A percentile compares a stretch with the other conserved stretches of the same genome.
Evolutionary conservation across 352 stramenopile genomes (phyloP).

Genomic region (Globisporangium heterothallicum): DNA sequence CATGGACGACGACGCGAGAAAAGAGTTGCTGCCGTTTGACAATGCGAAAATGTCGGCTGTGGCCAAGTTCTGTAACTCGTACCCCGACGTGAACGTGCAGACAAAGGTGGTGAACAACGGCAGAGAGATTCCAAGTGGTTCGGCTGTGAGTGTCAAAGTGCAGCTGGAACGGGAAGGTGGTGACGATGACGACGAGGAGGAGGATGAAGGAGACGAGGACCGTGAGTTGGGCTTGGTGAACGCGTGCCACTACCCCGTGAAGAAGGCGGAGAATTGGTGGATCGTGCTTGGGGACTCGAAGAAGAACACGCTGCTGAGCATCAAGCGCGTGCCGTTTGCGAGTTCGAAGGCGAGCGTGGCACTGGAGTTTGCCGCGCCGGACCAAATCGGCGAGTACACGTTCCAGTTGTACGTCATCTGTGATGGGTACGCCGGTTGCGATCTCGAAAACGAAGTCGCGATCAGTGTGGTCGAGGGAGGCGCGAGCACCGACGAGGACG

Average conservation of each 20-base stretch:
- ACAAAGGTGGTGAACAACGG: constrained; percentile 88
- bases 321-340: constrained; percentile 96
- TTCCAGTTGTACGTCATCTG: constrained; percentile 99
- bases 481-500: constrained; percentile 37
- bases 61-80: constrained; percentile 99
- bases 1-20: constrained; percentile 91
- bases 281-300: constrained; percentile 95
- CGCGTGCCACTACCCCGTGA: constrained; percentile 64
- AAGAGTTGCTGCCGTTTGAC: constrained; percentile 86
- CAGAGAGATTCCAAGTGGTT: constrained; percentile 89
- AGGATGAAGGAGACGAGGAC: constrained; percentile 47
- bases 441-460: constrained; percentile 95
- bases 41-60: constrained; percentile 94
- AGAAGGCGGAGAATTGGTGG: constrained; percentile 98
- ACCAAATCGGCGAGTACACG: constrained; percentile 91
- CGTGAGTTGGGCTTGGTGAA: constrained; percentile 66
- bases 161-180: constrained; percentile 91
- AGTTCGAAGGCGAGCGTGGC: constrained; percentile 71
- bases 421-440: constrained; percentile 97
- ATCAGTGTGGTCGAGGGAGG: constrained; percentile 56
- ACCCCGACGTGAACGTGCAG: constrained; percentile 96
- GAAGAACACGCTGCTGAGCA: constrained; percentile 94
- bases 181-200: constrained; percentile 91
- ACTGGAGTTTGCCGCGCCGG: constrained; percentile 95
- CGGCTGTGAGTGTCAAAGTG: constrained; percentile 86